Percentiles rank a stretch among this genome's conserved stretches.
phyloP scores from a whole-genome alignment of 768 basidiomycete genomes.

The Rhizopogon sp. region DNA sequence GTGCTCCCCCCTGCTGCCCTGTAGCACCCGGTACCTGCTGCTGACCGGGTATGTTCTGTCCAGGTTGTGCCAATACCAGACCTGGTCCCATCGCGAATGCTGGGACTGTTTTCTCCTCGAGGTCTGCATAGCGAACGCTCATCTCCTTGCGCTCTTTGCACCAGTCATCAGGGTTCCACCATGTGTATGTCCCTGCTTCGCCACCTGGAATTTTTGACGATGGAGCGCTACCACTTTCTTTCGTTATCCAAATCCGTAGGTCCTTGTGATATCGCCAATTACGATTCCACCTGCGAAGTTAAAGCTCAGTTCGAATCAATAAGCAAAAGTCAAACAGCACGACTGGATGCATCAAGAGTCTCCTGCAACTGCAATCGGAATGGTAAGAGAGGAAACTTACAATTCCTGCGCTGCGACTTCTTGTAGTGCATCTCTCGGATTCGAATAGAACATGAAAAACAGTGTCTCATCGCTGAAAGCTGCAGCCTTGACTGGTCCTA shows the following conservation, averaged over 20 bases:
- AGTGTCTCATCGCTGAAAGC: conserved; percentile 94
- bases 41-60: conserved; percentile 32
- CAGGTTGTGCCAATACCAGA: conserved; percentile 34
- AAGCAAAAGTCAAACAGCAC: background rate
- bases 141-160: conserved; percentile 73
- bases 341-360: background rate
- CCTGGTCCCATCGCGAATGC: conserved; percentile 52
- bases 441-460: conserved; percentile 97
- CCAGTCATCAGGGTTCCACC: conserved; percentile 84
- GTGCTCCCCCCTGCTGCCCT: conserved; percentile 22
- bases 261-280: conserved; percentile 98
- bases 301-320: conserved; percentile 4
- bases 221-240: conserved; percentile 75
- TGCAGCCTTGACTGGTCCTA: conserved; percentile 72
- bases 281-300: conserved; percentile 67
- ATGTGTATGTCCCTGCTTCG: conserved; percentile 86
- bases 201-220: conserved; percentile 75
- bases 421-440: conserved; percentile 87
- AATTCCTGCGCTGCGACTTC: conserved; percentile 94
- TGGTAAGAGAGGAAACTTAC: conserved; percentile 44
- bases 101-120: conserved; percentile 68
- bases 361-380: conserved; percentile 1
- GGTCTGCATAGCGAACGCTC: conserved; percentile 67
- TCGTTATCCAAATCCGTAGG: conserved; percentile 77
- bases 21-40: conserved; percentile 30